A percentile compares a stretch with the other conserved stretches of the same genome.
These are phyloP conservation scores for Castanopsis chinensis DNA, from an alignment of 306 rosid genomes.

Conservation along the genomic window DNA sequence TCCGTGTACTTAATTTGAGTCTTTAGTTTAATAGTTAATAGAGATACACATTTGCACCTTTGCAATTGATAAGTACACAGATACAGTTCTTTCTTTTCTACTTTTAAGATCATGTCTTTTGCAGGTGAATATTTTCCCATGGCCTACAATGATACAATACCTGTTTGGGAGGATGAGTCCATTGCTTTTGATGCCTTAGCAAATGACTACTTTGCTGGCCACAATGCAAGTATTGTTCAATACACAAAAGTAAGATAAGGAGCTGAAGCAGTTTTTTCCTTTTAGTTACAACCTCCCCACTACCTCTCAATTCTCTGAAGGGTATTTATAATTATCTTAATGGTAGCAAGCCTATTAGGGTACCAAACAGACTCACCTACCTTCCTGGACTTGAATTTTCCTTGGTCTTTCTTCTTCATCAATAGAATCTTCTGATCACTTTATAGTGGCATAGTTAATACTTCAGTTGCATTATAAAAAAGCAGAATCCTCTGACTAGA, in stretches of 20 bases:
- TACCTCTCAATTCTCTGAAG: conserved; percentile 1
- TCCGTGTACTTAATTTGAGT: background rate
- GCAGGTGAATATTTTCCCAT: conserved; percentile 80
- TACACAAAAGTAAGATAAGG: conserved; percentile 57
- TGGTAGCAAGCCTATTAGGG: background rate
- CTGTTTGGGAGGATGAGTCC: conserved; percentile 83
- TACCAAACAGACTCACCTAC: background rate
- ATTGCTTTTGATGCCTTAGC: conserved; percentile 61
- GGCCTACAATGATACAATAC: conserved; percentile 57
- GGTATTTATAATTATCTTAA: conserved; percentile 5
- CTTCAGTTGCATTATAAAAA: background rate
- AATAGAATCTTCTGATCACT: background rate
- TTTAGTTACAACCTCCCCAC: background rate
- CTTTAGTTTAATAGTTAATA: background rate
- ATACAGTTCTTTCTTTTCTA: background rate
- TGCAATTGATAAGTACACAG: background rate
- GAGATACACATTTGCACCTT: background rate
- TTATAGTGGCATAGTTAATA: background rate
- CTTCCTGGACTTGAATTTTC: background rate
- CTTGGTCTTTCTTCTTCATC: background rate
- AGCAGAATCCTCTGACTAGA: background rate
- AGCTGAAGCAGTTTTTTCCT: background rate
- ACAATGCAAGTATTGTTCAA: conserved; percentile 54
- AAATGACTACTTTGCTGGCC: conserved; percentile 82
- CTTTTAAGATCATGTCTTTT: background rate